Base-by-base conservation (phyloP, 139 green algal genomes). In the Yamagishiella unicocca region DNA sequence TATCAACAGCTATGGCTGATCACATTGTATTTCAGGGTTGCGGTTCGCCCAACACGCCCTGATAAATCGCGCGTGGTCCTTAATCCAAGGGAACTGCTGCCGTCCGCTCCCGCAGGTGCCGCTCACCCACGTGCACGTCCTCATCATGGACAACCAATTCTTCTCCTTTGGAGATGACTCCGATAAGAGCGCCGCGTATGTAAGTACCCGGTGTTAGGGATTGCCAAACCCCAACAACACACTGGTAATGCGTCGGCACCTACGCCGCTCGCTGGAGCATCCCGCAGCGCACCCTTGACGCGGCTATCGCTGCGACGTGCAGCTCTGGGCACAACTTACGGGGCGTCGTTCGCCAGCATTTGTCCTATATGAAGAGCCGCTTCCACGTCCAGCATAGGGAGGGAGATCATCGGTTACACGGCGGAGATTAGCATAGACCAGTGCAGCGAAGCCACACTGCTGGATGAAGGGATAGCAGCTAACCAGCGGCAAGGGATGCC, bases 121-220 rank as follows among this genome's bases (percentile, higher is more conserved):
- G 4, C 2, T 73, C 1, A 55, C 38, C 54, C 84, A 89, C 46
- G 84, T 89, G 0, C 84, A 89, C 73, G 45, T 76, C 3, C 40
- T 84, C 6, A 71, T 89, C 8, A 24, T 67, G 42, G 72, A 89
- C 54, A 67, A 75, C 53, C 55, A 84, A 24, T 89, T 71, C 33
- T 84, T 89, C 46, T 68, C 72, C 27, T 89, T 89, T 78, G 84
- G 84, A 24, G 54, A 71, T 6, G 61, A 89, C 58, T 29, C 33
- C 9, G 72, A 76, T 6, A 89, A 74, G 42, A 9, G 72, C 25
- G 70, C 67, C 1, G 84, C 25, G 2, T 83, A 89, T 40, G 84
- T 89, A 22, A 89, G 84, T 78, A 9, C 19, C 50, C 14, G 58
- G 14, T 67, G 19, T 27, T 33, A 35, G 19, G 22, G 6, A 33